Conservation (phyloP, 805 yeast species). For the Priceomyces melissophilus region DNA sequence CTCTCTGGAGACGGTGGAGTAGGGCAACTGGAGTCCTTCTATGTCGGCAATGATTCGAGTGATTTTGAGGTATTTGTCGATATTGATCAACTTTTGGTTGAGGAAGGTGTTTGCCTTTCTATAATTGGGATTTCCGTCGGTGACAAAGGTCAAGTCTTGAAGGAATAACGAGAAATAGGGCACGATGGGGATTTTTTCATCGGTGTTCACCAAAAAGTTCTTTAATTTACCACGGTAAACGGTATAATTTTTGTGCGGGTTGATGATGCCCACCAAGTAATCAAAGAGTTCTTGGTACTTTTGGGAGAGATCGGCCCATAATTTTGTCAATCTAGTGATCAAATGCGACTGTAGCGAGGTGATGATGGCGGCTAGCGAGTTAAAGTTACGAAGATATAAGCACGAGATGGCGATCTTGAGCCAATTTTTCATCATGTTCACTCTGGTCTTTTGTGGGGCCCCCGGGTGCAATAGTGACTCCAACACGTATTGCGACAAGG, state of each 20-base stretch:
- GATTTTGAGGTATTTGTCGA: slow-evolving; percentile 68
- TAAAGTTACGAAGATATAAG: slow-evolving; percentile 69
- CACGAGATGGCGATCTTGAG: slow-evolving; percentile 70
- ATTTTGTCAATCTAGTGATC: slow-evolving; percentile 54
- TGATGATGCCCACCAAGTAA: slow-evolving; percentile 63
- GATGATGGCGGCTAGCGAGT: slow-evolving; percentile 75
- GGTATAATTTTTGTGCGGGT: slow-evolving; percentile 70
- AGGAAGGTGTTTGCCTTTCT: slow-evolving; percentile 58
- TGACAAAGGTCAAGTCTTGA: slow-evolving; percentile 77
- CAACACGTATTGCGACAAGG: slow-evolving; percentile 66
- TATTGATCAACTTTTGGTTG: slow-evolving; percentile 60
- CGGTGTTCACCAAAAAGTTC: slow-evolving; percentile 49
- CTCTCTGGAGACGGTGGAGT: slow-evolving; percentile 18
- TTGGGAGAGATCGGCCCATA: slow-evolving; percentile 57
- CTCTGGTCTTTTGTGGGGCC: slow-evolving; percentile 46
- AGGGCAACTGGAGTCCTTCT: slow-evolving; percentile 65
- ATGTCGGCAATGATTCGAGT: slow-evolving; percentile 64
- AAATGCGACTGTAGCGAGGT: slow-evolving; percentile 73
- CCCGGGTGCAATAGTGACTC: slow-evolving; percentile 63
- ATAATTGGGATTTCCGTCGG: slow-evolving; percentile 74
- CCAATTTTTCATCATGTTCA: slow-evolving; percentile 63
- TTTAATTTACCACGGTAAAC: slow-evolving; percentile 64
- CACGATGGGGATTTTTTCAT: slow-evolving; percentile 58
- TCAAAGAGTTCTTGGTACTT: slow-evolving; percentile 62
- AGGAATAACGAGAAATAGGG: slow-evolving; percentile 74